Conservation (phyloP, 176 grass and related monocot species). For the Paspalum vaginatum region DNA sequence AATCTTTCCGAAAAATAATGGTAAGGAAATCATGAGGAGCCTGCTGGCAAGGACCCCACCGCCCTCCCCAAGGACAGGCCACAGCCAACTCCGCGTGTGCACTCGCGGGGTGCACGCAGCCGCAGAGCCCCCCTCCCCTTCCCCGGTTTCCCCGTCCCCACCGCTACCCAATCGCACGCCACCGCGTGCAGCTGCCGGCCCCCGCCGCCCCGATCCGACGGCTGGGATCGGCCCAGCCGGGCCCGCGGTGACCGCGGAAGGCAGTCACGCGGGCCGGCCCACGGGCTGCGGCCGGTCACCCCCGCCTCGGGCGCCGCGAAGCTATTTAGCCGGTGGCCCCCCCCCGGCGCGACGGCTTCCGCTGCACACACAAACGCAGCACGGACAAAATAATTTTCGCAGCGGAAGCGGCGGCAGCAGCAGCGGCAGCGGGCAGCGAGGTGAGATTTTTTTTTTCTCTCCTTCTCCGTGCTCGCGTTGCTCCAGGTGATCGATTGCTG, state of each 20-base stretch:
- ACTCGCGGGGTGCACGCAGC: slow-evolving; percentile 35
- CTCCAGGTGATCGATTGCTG: not conserved
- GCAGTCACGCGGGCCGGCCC: not conserved
- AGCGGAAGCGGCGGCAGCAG: not conserved
- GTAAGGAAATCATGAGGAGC: not conserved
- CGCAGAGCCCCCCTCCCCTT: not conserved
- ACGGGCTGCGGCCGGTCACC: slow-evolving; percentile 47
- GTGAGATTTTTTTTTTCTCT: not conserved
- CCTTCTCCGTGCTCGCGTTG: no score
- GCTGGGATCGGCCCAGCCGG: not conserved
- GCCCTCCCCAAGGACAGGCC: no score
- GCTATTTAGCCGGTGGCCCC: slow-evolving; percentile 37
- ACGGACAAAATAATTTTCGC: not conserved
- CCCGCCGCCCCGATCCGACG: slow-evolving; percentile 20
- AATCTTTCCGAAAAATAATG: no score
- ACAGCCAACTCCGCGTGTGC: not conserved
- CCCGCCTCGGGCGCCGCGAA: slow-evolving; percentile 10
- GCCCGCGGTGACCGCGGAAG: slow-evolving; percentile 13
- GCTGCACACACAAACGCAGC: not conserved
- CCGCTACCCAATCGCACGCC: not conserved
- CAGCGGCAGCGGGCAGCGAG: not conserved
- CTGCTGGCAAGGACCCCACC: not conserved
- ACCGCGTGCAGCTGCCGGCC: not conserved
- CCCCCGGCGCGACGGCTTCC: slow-evolving; percentile 17
- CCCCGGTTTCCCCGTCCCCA: slow-evolving; percentile 26